phyloP scores from a whole-genome alignment of 2,329 filamentous ascomycete species.

The Fusarium torreyae region DNA sequence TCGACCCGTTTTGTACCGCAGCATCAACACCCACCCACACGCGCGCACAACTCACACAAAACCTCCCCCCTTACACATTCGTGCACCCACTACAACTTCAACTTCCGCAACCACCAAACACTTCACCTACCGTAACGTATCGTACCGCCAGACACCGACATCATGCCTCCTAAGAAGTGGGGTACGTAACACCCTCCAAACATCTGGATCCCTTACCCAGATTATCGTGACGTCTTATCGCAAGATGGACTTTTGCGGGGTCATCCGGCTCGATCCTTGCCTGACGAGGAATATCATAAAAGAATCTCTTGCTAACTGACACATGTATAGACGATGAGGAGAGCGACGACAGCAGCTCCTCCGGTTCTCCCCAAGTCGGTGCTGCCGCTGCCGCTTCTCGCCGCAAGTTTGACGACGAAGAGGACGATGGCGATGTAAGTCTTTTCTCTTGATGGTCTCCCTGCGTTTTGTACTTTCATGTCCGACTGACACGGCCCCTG shows the following conservation, averaged over 20 bases:
- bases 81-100: slow-evolving; percentile 6
- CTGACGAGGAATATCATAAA: background rate
- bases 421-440: slow-evolving; percentile 84
- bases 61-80: slow-evolving; percentile 35
- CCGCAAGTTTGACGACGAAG: slow-evolving; percentile 89
- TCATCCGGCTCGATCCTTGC: slow-evolving; percentile 12
- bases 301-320: slow-evolving; percentile 24
- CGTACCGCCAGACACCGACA: slow-evolving; percentile 48
- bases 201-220: slow-evolving; percentile 6
- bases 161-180: slow-evolving; percentile 63
- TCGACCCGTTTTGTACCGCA: slow-evolving; percentile 45
- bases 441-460: slow-evolving; percentile 3
- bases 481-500: slow-evolving; percentile 13
- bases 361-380: slow-evolving; percentile 57
- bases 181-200: slow-evolving; percentile 53
- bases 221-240: slow-evolving; percentile 26
- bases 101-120: slow-evolving; percentile 31
- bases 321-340: slow-evolving; percentile 58
- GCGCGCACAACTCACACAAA: slow-evolving; percentile 44
- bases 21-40: slow-evolving; percentile 41
- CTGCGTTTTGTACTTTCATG: too few species aligned
- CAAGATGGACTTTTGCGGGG: slow-evolving; percentile 34
- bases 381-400: slow-evolving; percentile 59
- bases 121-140: background rate
- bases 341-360: slow-evolving; percentile 55